phyloP scores from a whole-genome alignment of 805 yeast genomes.

The Candida boleticola region DNA sequence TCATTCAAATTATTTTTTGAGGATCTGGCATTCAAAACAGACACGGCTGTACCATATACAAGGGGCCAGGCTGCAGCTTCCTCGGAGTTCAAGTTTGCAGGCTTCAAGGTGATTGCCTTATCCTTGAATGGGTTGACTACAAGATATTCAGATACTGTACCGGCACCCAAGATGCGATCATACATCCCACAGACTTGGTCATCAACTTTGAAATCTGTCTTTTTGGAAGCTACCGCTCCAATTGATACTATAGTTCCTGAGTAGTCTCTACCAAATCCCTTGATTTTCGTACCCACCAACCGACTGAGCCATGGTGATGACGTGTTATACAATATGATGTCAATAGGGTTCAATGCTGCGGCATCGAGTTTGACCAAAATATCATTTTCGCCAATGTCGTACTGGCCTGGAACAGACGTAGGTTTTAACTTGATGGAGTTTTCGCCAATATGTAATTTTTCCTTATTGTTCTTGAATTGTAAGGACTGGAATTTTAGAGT shows the following conservation, averaged over 20 bases:
- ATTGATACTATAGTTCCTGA: conserved; percentile 33
- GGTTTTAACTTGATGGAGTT: neutral
- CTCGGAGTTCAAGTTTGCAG: conserved; percentile 39
- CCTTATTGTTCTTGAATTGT: neutral
- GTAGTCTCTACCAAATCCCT: conserved; percentile 32
- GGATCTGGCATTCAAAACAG: conserved; percentile 17
- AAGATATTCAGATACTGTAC: conserved; percentile 49
- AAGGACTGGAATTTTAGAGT: neutral
- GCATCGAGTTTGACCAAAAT: conserved; percentile 30
- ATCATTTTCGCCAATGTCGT: conserved; percentile 12
- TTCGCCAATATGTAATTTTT: neutral
- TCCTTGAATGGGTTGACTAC: conserved; percentile 32
- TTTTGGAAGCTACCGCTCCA: conserved; percentile 22
- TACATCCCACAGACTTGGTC: conserved; percentile 29
- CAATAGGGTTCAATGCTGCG: conserved; percentile 36
- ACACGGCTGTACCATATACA: conserved; percentile 59
- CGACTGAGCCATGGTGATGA: conserved; percentile 9
- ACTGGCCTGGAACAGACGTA: neutral
- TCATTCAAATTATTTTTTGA: conserved; percentile 31
- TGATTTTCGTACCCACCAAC: conserved; percentile 8
- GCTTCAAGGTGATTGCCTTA: conserved; percentile 41
- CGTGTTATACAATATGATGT: conserved; percentile 19
- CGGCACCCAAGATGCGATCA: conserved; percentile 21
- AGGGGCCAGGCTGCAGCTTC: conserved; percentile 69
- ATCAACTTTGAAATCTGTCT: conserved; percentile 21